phyloP scores from a whole-genome alignment of 2,329 filamentous ascomycete species.

The Beauveria sp. region DNA sequence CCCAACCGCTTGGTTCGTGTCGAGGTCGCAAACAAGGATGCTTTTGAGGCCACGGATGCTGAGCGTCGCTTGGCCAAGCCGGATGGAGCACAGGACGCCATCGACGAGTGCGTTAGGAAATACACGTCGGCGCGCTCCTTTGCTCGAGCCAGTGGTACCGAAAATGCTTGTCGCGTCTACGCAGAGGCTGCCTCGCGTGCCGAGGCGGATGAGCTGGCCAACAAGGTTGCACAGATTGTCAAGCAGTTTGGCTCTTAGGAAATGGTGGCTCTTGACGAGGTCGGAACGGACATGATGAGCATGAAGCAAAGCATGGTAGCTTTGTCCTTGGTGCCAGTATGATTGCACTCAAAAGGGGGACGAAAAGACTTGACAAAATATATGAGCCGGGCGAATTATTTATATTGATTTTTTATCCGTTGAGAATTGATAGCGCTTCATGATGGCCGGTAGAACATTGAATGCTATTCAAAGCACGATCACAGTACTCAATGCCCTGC shows the following conservation, averaged over 20 bases:
- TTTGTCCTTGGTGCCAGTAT: background rate
- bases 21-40: conserved; percentile 77
- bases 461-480: background rate
- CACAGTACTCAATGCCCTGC: too few species aligned
- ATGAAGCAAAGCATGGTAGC: background rate
- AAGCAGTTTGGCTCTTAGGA: conserved; percentile 42
- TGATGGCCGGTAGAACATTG: background rate
- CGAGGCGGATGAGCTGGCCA: conserved; percentile 85
- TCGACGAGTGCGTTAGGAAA: conserved; percentile 81
- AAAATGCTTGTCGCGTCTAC: conserved; percentile 93
- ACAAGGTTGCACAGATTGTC: conserved; percentile 71
- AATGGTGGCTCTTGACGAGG: background rate
- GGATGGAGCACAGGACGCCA: conserved; percentile 70
- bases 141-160: conserved; percentile 86
- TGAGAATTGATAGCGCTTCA: background rate
- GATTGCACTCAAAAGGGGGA: background rate
- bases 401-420: background rate
- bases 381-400: background rate
- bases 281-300: background rate
- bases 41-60: conserved; percentile 87
- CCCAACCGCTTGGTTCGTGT: conserved; percentile 94
- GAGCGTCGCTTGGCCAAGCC: conserved; percentile 82
- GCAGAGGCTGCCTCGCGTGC: conserved; percentile 84
- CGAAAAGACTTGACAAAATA: background rate
- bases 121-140: conserved; percentile 87